Percentiles rank a stretch among this genome's conserved stretches.
Evolutionary conservation across 352 stramenopile genomes (phyloP).

Genomic region (Phytophthora ohioensis): DNA sequence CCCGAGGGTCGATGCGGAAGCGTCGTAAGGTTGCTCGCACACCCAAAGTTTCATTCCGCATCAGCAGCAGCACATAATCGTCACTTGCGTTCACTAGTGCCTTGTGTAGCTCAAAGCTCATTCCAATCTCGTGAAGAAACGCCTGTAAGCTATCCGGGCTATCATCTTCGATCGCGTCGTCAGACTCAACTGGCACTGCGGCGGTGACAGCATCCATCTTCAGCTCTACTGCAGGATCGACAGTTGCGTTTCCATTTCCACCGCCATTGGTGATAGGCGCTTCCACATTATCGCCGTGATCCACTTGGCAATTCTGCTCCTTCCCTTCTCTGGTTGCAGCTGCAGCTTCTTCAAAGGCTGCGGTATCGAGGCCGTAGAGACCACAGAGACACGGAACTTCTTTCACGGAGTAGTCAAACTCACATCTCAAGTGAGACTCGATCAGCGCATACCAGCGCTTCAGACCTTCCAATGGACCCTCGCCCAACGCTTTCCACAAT

Average conservation of each 20-base stretch:
- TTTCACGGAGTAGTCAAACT: conserved; percentile 85
- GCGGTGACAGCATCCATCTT: background rate
- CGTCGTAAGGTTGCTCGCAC: conserved; percentile 56
- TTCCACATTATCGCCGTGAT: conserved; percentile 4
- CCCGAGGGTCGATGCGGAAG: conserved; percentile 78
- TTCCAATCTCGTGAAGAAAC: conserved; percentile 61
- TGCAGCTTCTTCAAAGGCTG: conserved; percentile 47
- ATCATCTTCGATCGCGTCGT: conserved; percentile 10
- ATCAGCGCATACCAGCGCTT: conserved; percentile 85
- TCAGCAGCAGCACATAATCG: conserved; percentile 79
- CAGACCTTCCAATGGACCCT: conserved; percentile 74
- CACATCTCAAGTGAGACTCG: conserved; percentile 80
- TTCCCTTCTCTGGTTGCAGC: conserved; percentile 21
- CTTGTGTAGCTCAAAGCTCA: conserved; percentile 57
- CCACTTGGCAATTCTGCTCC: conserved; percentile 10
- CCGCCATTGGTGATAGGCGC: conserved; percentile 2
- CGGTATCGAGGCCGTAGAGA: conserved; percentile 73
- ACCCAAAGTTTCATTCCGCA: conserved; percentile 64
- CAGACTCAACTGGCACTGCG: background rate
- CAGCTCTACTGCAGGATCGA: background rate
- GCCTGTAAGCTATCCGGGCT: conserved; percentile 33
- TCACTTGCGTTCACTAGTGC: conserved; percentile 62
- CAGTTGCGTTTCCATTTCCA: conserved; percentile 4
- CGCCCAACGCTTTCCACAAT: conserved; percentile 71
- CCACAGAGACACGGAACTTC: conserved; percentile 76